These are phyloP conservation scores for Phytophthora fragariaefolia DNA, from an alignment of 352 stramenopile genomes.

Conservation along the genomic window DNA sequence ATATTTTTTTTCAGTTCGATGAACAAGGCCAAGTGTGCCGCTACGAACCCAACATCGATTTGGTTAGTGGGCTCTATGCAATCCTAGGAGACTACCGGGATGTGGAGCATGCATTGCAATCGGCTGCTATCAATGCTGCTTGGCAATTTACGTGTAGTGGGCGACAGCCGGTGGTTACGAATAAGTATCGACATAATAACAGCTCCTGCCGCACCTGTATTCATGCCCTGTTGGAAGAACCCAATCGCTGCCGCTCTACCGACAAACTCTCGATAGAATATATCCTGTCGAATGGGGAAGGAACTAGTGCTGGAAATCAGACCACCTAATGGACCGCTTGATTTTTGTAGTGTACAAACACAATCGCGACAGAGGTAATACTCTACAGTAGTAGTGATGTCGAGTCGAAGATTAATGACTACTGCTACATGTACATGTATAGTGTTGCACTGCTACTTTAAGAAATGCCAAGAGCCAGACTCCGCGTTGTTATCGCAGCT, in stretches of 20 bases:
- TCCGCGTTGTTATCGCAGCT: too few relatives aligned
- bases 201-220: neutral
- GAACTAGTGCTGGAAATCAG: constrained; percentile 1
- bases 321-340: too few relatives aligned
- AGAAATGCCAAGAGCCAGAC: too few relatives aligned
- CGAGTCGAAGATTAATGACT: too few relatives aligned
- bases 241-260: neutral
- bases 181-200: neutral
- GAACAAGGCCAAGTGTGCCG: constrained; percentile 32
- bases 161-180: too few relatives aligned
- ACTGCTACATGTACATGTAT: too few relatives aligned
- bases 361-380: too few relatives aligned
- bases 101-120: constrained; percentile 26
- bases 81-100: constrained; percentile 28
- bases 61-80: constrained; percentile 25
- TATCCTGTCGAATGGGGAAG: constrained; percentile 25
- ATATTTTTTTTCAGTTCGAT: constrained; percentile 34
- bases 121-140: constrained; percentile 24
- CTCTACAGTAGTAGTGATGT: too few relatives aligned
- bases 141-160: too few relatives aligned
- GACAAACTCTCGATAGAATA: constrained; percentile 34
- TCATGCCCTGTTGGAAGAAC: neutral
- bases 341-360: neutral
- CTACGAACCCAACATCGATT: constrained; percentile 29
- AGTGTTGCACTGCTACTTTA: too few relatives aligned